Evolutionary conservation across 2,329 filamentous ascomycete species (phyloP).

Genomic region (Neurospora sp.): DNA sequence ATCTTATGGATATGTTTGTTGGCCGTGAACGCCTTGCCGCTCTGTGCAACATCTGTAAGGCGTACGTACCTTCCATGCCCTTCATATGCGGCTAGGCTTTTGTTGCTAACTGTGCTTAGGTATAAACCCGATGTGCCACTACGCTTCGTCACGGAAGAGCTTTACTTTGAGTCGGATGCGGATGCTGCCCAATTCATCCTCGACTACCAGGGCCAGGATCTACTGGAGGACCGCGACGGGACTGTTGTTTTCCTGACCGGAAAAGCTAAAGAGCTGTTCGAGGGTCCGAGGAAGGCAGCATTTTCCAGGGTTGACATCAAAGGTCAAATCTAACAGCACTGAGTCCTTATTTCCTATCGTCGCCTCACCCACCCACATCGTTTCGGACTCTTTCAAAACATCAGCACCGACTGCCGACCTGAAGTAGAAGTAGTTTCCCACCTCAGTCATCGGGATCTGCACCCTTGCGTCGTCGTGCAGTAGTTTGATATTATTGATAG

Average conservation of each 20-base stretch:
- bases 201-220: conserved; percentile 63
- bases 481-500: neutral
- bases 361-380: conserved; percentile 2
- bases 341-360: conserved; percentile 4
- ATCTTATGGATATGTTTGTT: conserved; percentile 99
- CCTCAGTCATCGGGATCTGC: neutral
- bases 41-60: conserved; percentile 85
- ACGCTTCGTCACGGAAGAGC: conserved; percentile 88
- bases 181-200: conserved; percentile 87
- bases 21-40: conserved; percentile 85
- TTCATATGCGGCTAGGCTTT: neutral
- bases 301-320: conserved; percentile 93
- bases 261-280: conserved; percentile 66
- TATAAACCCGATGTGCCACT: conserved; percentile 88
- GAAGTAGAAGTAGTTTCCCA: neutral
- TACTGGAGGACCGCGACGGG: conserved; percentile 69
- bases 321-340: conserved; percentile 67
- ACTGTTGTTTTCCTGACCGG: conserved; percentile 64
- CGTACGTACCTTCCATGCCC: conserved; percentile 52
- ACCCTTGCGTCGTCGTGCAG: neutral
- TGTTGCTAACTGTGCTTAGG: conserved; percentile 47
- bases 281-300: conserved; percentile 60
- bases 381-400: neutral
- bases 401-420: neutral
- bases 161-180: conserved; percentile 87